Evolutionary conservation across 257 asterid genomes (phyloP), one percentile per base, ranked within the genome.

Genomic region (Solanum tarapatanum): DNA sequence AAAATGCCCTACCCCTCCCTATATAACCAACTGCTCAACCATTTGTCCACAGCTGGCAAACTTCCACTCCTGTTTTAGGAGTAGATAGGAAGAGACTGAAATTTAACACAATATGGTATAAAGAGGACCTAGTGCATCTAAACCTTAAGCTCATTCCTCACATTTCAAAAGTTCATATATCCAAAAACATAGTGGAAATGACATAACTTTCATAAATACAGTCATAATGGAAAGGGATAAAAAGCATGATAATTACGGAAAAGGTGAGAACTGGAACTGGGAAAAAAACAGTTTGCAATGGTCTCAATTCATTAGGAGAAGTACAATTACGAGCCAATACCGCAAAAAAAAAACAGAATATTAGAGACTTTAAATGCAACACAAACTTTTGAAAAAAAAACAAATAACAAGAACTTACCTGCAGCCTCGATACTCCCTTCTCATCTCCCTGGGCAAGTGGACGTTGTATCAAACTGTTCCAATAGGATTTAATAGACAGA

Each of bases 381-480:
- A 36, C 35, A 84, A n/a, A 84, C 33, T n/a, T 84, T 10, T n/a
- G 13, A 24, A 58, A 33, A 37, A 69, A 83, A 6, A 23, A 26
- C 75, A 39, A 16, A 66, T 58, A 70, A 58, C 24, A 58, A 85
- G 75, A 32, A 35, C 87, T 87, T 83, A 94, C 98, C 96, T 96
- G 98, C 86, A 96, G 91, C 86, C 98, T 88, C 14, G 94, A 89
- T 84, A 95, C 87, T 35, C 99, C 98, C 88, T 90, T 95, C 91
- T 92, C 91, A 60, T 94, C 93, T 89, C 99, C 98, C 85, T 86
- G 93, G 89, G 91, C 84, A 87, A 96, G 95, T 36, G 98, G 98
- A 6, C 96, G 94, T 41, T 94, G 94, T 66, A 96, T 93, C 93
- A 95, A 89, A 87, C 91, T 90, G 88, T 87, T 90, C 99, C 99